Conservation (phyloP, 257 asterid genomes). For the Nicotiana obtusifolia region DNA sequence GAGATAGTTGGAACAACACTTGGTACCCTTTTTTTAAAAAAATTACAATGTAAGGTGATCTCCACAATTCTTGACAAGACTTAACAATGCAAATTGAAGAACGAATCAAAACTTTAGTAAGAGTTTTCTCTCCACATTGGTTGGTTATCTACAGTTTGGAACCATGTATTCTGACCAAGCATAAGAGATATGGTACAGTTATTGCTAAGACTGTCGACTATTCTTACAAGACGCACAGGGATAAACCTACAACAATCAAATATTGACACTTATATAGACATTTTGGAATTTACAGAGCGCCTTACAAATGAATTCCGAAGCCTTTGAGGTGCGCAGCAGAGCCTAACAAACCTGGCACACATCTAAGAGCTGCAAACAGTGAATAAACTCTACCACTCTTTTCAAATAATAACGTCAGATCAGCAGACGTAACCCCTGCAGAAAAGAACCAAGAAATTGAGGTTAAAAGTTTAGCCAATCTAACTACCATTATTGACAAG, state of each 20-base stretch:
- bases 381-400: background rate
- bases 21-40: background rate
- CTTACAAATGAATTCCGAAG: background rate
- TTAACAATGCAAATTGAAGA: background rate
- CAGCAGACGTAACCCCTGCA: background rate
- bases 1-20: too few relatives aligned
- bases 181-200: background rate
- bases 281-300: background rate
- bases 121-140: background rate
- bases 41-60: background rate
- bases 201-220: background rate
- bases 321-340: background rate
- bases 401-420: background rate
- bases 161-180: background rate
- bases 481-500: background rate
- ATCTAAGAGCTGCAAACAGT: background rate
- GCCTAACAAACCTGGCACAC: background rate
- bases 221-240: slow-evolving; percentile 12
- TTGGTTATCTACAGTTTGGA: slow-evolving; percentile 3
- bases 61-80: background rate
- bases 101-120: background rate
- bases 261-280: background rate
- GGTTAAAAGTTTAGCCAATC: background rate
- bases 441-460: background rate
- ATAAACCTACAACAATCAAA: background rate